Conservation (phyloP, 1,284 basidiomycete species). For the Fomitopsis pinicola region DNA sequence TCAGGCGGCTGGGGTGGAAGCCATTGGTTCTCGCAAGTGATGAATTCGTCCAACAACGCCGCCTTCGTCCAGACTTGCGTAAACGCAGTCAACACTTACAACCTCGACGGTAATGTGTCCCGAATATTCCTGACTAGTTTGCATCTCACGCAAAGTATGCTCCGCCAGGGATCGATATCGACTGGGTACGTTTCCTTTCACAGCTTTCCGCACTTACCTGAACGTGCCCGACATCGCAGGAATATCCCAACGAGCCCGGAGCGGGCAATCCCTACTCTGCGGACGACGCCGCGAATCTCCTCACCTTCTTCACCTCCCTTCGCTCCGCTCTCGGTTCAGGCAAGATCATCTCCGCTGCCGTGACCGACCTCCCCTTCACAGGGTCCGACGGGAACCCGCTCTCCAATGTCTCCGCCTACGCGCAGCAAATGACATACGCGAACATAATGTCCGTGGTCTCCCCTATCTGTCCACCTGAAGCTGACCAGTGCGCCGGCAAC, state of each 20-base stretch:
- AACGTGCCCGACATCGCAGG: conserved; percentile 26
- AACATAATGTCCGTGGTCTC: conserved; percentile 53
- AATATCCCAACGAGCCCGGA: conserved; percentile 70
- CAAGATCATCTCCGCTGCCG: conserved; percentile 72
- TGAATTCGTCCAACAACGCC: conserved; percentile 42
- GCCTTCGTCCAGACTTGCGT: conserved; percentile 61
- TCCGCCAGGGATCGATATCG: conserved; percentile 57
- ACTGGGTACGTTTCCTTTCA: conserved; percentile 44
- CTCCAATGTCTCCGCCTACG: conserved; percentile 64
- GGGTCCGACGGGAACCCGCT: conserved; percentile 63
- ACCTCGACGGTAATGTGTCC: conserved; percentile 51
- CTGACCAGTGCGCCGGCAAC: neutral
- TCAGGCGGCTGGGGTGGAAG: conserved; percentile 51
- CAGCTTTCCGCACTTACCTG: neutral
- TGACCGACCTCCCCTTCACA: conserved; percentile 65
- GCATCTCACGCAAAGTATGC: neutral
- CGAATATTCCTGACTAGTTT: neutral
- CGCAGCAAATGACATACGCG: conserved; percentile 63
- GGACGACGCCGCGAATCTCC: conserved; percentile 63
- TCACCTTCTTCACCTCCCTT: conserved; percentile 61
- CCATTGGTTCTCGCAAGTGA: conserved; percentile 63
- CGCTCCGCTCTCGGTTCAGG: conserved; percentile 48
- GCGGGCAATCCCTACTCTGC: conserved; percentile 59
- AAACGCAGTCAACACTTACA: conserved; percentile 54
- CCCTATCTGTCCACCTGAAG: neutral